A percentile compares a stretch with the other conserved stretches of the same genome.
Evolutionary conservation across 768 basidiomycete genomes (phyloP).

Genomic region (Postia placenta): DNA sequence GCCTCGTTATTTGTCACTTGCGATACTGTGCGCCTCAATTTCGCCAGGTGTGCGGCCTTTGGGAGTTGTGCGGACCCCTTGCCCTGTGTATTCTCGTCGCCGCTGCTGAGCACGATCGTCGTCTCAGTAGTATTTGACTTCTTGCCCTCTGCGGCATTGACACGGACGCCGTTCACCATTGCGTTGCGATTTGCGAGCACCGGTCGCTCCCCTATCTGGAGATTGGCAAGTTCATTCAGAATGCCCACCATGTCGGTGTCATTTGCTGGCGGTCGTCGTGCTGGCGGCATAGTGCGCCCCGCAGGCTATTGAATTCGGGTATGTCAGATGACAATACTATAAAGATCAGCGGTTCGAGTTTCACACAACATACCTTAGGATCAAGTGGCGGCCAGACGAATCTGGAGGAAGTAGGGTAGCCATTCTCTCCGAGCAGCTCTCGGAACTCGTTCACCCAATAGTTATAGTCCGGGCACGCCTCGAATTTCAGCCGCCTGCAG

Average conservation of each 20-base stretch:
- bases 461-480: conserved; percentile 63
- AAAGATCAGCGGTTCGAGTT: no score
- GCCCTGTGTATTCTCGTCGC: conserved; percentile 25
- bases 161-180: conserved; percentile 32
- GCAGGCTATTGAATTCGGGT: not conserved
- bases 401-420: conserved; percentile 49
- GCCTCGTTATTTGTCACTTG: conserved; percentile 47
- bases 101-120: conserved; percentile 41
- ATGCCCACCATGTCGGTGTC: conserved; percentile 47
- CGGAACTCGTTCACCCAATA: conserved; percentile 62
- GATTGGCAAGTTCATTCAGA: conserved; percentile 52
- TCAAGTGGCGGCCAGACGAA: conserved; percentile 67
- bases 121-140: conserved; percentile 15
- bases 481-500: conserved; percentile 61
- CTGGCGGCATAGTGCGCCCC: conserved; percentile 9
- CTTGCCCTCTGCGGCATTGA: conserved; percentile 19
- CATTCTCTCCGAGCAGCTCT: conserved; percentile 52
- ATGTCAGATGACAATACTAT: not conserved
- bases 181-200: conserved; percentile 43
- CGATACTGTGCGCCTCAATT: conserved; percentile 37
- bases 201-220: conserved; percentile 47
- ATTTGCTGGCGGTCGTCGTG: conserved; percentile 10
- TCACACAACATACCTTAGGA: conserved; percentile 20
- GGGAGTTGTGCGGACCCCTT: conserved; percentile 30
- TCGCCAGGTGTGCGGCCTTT: conserved; percentile 50